phyloP scores from a whole-genome alignment of 1,284 basidiomycete genomes.

The Binderoboletus segoi region DNA sequence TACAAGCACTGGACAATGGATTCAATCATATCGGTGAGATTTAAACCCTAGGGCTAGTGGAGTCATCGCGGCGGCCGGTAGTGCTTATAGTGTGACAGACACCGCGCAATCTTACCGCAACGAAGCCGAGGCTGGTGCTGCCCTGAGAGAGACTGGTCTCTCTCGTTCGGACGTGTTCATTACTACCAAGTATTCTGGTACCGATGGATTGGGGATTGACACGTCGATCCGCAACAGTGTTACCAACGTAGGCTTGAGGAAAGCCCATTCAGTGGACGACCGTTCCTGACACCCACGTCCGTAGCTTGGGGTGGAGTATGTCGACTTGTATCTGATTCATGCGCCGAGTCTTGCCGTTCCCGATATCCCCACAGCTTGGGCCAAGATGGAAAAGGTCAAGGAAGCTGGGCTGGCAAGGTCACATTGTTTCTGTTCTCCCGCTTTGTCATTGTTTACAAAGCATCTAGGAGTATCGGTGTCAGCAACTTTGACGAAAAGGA shows the following conservation, averaged over 20 bases:
- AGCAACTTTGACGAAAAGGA: slow-evolving; percentile 67
- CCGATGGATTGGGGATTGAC: slow-evolving; percentile 52
- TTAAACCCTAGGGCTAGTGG: background rate
- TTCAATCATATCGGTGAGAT: slow-evolving; percentile 53
- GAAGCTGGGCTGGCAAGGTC: slow-evolving; percentile 61
- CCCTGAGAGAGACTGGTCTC: slow-evolving; percentile 51
- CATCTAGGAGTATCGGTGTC: slow-evolving; percentile 69
- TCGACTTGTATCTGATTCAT: slow-evolving; percentile 77
- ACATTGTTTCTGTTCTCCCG: slow-evolving; percentile 8
- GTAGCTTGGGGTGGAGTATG: slow-evolving; percentile 64
- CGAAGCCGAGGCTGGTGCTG: slow-evolving; percentile 50
- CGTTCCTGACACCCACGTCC: background rate
- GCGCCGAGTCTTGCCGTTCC: slow-evolving; percentile 49
- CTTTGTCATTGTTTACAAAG: background rate
- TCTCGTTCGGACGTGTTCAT: slow-evolving; percentile 48
- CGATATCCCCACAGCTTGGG: slow-evolving; percentile 63
- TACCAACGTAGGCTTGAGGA: slow-evolving; percentile 46
- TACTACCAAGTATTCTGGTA: slow-evolving; percentile 63
- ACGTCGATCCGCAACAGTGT: slow-evolving; percentile 60
- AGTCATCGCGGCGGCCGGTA: too few species aligned
- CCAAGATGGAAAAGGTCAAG: slow-evolving; percentile 59
- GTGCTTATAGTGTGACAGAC: slow-evolving; percentile 33
- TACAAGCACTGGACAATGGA: slow-evolving; percentile 54
- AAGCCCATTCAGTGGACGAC: background rate
- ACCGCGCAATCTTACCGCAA: slow-evolving; percentile 54